These are phyloP conservation scores for Mortierella sp. DNA, from an alignment of 371 early-diverging fungal species.

Conservation along the genomic window DNA sequence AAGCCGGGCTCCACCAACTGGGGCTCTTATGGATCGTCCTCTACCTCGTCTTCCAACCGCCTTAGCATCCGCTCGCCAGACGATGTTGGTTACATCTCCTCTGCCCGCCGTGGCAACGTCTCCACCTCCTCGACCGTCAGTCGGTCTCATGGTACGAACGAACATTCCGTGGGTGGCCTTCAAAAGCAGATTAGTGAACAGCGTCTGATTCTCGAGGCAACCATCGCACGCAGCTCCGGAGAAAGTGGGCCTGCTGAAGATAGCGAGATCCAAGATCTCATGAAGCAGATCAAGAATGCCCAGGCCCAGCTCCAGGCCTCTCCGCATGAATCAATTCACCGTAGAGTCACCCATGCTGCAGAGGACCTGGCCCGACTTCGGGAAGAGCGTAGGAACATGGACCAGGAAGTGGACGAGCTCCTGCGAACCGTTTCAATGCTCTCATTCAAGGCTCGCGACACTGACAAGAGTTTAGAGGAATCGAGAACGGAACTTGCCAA, in stretches of 20 bases:
- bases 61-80: constrained; percentile 43
- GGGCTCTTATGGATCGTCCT: constrained; percentile 33
- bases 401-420: constrained; percentile 61
- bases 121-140: constrained; percentile 21
- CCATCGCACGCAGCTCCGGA: constrained; percentile 19
- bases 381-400: constrained; percentile 64
- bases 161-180: constrained; percentile 63
- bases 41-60: constrained; percentile 35
- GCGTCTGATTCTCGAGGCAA: constrained; percentile 55
- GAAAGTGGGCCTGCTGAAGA: constrained; percentile 33
- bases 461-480: constrained; percentile 62
- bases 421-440: constrained; percentile 55
- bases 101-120: constrained; percentile 66
- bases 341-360: constrained; percentile 55
- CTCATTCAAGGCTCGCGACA: constrained; percentile 59
- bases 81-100: constrained; percentile 68
- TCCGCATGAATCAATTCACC: constrained; percentile 43
- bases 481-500: constrained; percentile 61
- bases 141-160: constrained; percentile 33
- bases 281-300: constrained; percentile 58
- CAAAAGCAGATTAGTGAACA: constrained; percentile 67
- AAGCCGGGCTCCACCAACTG: constrained; percentile 38
- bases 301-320: constrained; percentile 55
- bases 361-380: constrained; percentile 61
- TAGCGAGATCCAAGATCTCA: constrained; percentile 55